phyloP scores from a whole-genome alignment of 1,139 yeast genomes.

The Sugiyamaella pinicola region DNA sequence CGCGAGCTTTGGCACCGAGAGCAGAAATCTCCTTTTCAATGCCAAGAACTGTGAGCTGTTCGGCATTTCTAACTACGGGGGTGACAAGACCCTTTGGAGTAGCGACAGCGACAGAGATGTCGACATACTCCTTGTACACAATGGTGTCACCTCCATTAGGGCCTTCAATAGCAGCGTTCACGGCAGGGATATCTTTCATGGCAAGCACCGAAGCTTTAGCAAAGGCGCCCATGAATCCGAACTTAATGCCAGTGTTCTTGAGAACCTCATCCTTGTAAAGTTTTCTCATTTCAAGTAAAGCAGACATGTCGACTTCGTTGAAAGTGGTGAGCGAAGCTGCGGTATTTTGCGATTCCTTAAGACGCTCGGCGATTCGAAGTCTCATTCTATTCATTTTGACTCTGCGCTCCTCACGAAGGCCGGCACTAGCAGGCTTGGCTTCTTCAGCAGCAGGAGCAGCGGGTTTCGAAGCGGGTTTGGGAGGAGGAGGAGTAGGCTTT shows the following conservation, averaged over 20 bases:
- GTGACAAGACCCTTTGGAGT: conserved; percentile 99
- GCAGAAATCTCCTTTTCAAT: conserved; percentile 83
- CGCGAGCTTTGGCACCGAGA: conserved; percentile 93
- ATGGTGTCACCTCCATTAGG: conserved; percentile 76
- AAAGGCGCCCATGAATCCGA: conserved; percentile 99
- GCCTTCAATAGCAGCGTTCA: conserved; percentile 89
- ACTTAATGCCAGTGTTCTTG: conserved; percentile 90
- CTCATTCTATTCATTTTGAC: conserved; percentile 99
- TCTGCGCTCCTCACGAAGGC: conserved; percentile 80
- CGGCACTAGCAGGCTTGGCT: conserved; percentile 52
- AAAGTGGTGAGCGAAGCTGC: conserved; percentile 98
- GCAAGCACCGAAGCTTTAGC: conserved; percentile 93
- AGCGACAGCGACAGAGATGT: conserved; percentile 95
- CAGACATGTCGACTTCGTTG: conserved; percentile 97
- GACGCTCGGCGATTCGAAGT: conserved; percentile 97
- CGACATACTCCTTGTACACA: conserved; percentile 95
- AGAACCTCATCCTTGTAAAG: conserved; percentile 94
- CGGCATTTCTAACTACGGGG: conserved; percentile 97
- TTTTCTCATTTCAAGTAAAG: conserved; percentile 91
- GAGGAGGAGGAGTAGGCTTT: conserved; percentile 25
- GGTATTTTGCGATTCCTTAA: conserved; percentile 98
- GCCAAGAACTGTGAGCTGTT: conserved; percentile 82
- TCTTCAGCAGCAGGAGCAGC: conserved; percentile 35
- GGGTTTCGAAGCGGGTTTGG: conserved; percentile 28
- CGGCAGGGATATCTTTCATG: conserved; percentile 92